Evolutionary conservation across 306 rosid genomes (phyloP), one percentile per base, ranked within the genome.

Genomic region (Quercus aquifolioides): DNA sequence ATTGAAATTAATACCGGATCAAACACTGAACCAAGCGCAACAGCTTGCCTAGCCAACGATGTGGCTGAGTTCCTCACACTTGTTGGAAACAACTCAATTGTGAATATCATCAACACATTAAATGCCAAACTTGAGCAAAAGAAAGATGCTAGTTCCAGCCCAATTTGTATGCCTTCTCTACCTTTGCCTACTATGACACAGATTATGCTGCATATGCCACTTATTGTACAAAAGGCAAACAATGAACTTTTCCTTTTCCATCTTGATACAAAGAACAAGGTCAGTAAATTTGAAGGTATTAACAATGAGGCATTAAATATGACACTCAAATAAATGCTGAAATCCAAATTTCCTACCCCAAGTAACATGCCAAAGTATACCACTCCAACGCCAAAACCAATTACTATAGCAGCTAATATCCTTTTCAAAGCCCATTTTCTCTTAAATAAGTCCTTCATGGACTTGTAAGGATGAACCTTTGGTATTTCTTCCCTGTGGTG

Each of bases 11-110:
- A 55, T 68, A 76, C 67, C 0, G 84, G 82, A 4, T 72, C 54
- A 46, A 86, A 86, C 1, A 86, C 74, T 62, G 78, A 76, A 4
- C 89, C 86, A 21, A 72, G 75, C 3, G 82, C 74, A 21, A 69
- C 20, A 14, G 86, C 78, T 38, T 85, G 91, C 75, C 91, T 74
- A 43, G 80, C 78, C 57, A 88, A 51, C 1, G 89, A 76, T 2
- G 86, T 75, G 3, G 85, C 62, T 15, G 85, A 83, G 81, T 88
- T 88, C 71, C 89, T 88, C 75, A 88, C 88, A 62, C 89, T 31
- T 2, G 89, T 85, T 1, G 89, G 91, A 68, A 88, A 79, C 57
- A 88, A 1, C 81, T 88, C 91, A 8, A 85, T 31, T 4, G 78
- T 77, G 69, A 55, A 88, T 26, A 88, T 76, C 0, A 86, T 43